Percentiles rank a stretch among this genome's conserved stretches.
Evolutionary conservation across 1,284 basidiomycete genomes (phyloP).

Genomic region (Moesziomyces parantarcticus): DNA sequence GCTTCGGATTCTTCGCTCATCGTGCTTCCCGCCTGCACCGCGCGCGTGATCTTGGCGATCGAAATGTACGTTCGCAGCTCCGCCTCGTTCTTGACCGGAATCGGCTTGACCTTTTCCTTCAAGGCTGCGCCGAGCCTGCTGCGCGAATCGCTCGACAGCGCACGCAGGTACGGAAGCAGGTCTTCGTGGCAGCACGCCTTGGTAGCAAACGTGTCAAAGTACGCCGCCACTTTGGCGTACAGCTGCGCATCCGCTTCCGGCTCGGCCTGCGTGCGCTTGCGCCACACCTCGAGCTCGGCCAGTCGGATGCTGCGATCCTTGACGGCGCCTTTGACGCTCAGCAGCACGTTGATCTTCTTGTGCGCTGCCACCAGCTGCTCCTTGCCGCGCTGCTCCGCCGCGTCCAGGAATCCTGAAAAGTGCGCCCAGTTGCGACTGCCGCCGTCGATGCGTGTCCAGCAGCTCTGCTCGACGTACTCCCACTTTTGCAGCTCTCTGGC

Average conservation of each 20-base stretch:
- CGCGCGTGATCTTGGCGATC: slow-evolving; percentile 42
- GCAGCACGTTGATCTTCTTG: slow-evolving; percentile 27
- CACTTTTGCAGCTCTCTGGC: slow-evolving; percentile 48
- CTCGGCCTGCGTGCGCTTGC: slow-evolving; percentile 5
- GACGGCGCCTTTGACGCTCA: slow-evolving; percentile 74
- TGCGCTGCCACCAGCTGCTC: slow-evolving; percentile 27
- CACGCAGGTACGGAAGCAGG: slow-evolving; percentile 75
- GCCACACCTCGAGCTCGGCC: slow-evolving; percentile 73
- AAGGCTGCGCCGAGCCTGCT: slow-evolving; percentile 21
- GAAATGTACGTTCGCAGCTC: slow-evolving; percentile 38
- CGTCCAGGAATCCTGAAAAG: slow-evolving; percentile 27
- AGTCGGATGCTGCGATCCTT: slow-evolving; percentile 77
- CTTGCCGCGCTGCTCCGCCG: slow-evolving; percentile 35
- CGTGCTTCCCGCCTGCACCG: slow-evolving; percentile 9
- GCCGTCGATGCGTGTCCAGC: slow-evolving; percentile 69
- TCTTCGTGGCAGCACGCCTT: slow-evolving; percentile 89
- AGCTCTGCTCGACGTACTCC: slow-evolving; percentile 75
- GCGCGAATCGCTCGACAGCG: slow-evolving; percentile 70
- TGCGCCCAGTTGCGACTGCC: slow-evolving; percentile 47
- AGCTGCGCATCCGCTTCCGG: slow-evolving; percentile 13
- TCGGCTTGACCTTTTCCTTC: background rate
- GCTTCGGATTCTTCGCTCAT: slow-evolving; percentile 24
- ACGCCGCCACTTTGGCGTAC: slow-evolving; percentile 68
- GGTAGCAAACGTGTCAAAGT: slow-evolving; percentile 79
- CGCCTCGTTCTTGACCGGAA: slow-evolving; percentile 21